Evolutionary conservation across 345 rosid species (phyloP).

Genomic region (Acer campestre): DNA sequence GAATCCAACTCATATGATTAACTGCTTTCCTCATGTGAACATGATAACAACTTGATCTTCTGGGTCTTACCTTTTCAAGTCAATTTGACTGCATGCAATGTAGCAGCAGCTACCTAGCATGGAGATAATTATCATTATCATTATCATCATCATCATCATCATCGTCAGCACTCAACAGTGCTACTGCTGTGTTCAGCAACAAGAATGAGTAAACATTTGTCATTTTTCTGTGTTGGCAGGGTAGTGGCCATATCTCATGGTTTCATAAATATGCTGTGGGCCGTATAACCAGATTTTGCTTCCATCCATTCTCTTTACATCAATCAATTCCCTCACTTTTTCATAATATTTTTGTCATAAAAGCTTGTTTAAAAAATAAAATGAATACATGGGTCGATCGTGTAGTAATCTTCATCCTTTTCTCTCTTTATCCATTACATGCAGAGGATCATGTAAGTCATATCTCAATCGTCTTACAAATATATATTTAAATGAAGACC

Average conservation of each 20-base stretch:
- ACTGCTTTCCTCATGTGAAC: background rate
- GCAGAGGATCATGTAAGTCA: background rate
- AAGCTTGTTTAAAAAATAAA: background rate
- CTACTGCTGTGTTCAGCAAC: background rate
- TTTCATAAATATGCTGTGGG: slow-evolving; percentile 21
- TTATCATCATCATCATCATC: too few species aligned
- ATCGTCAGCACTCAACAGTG: too few species aligned
- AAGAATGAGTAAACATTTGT: background rate
- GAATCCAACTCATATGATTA: background rate
- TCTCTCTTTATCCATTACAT: background rate
- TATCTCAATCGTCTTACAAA: too few species aligned
- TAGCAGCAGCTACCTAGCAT: background rate
- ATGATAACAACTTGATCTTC: background rate
- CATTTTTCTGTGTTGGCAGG: background rate
- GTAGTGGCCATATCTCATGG: background rate
- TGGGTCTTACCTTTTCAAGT: background rate
- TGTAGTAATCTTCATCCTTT: background rate
- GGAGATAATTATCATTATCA: background rate
- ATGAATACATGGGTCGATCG: background rate
- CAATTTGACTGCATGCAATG: slow-evolving; percentile 4
- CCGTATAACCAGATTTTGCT: background rate
- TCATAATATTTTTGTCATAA: background rate
- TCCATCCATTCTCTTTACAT: background rate
- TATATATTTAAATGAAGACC: background rate
- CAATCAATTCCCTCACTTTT: background rate